Evolutionary conservation across 2,329 filamentous ascomycete species (phyloP).

Genomic region (Ophiostoma sp.): DNA sequence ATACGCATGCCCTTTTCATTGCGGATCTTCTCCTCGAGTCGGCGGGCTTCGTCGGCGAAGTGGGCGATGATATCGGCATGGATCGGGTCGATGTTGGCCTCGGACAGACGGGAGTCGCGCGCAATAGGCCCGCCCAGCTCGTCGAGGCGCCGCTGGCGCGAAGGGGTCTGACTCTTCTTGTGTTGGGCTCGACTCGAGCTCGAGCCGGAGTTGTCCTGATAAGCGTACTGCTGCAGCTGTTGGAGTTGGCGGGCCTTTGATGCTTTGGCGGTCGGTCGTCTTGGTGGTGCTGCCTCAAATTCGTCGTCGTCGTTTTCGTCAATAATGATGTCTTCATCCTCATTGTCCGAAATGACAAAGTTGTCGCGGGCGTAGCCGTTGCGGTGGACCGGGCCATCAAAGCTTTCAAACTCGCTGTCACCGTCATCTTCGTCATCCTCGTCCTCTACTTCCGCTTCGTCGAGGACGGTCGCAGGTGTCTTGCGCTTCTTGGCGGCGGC

Average conservation of each 20-base stretch:
- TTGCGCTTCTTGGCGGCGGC: constrained; percentile 20
- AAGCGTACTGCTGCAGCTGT: constrained; percentile 26
- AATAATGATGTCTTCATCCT: constrained; percentile 34
- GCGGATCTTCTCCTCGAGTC: constrained; percentile 61
- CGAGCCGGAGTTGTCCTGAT: constrained; percentile 17
- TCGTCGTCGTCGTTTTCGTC: constrained; percentile 40
- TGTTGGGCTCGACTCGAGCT: background rate
- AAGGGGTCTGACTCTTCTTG: constrained; percentile 27
- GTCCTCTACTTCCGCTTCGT: constrained; percentile 40
- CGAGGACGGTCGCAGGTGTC: constrained; percentile 28
- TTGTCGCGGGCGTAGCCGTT: constrained; percentile 49
- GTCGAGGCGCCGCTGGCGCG: constrained; percentile 40
- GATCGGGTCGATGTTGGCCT: constrained; percentile 39
- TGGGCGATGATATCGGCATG: constrained; percentile 64
- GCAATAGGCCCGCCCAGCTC: constrained; percentile 60
- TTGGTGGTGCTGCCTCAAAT: constrained; percentile 28
- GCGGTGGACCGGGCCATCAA: constrained; percentile 37
- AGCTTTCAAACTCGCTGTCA: constrained; percentile 43
- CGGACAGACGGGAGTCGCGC: constrained; percentile 53
- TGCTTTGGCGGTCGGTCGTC: background rate
- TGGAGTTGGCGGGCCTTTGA: constrained; percentile 30
- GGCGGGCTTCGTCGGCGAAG: constrained; percentile 65
- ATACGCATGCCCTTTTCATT: constrained; percentile 58
- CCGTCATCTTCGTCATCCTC: constrained; percentile 38
- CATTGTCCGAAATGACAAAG: constrained; percentile 45